A percentile compares a stretch with the other conserved stretches of the same genome.
Evolutionary conservation across 2,329 filamentous ascomycete species (phyloP).

Genomic region (Aspergillus sp.): DNA sequence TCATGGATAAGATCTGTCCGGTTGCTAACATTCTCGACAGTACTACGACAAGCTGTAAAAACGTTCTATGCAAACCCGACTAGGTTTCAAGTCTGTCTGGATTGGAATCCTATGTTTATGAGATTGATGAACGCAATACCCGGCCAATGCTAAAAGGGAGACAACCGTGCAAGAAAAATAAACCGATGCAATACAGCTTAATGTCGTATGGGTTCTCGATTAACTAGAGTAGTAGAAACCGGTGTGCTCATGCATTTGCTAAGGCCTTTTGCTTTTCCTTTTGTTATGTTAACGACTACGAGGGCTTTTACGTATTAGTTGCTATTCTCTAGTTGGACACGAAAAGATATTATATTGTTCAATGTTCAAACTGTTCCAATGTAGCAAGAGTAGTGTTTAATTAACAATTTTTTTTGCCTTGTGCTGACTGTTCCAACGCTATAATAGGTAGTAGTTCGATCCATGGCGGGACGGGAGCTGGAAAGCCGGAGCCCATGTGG

Average conservation of each 20-base stretch:
- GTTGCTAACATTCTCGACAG: constrained; percentile 49
- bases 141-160: constrained; percentile 26
- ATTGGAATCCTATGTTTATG: constrained; percentile 41
- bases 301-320: constrained; percentile 27
- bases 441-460: too few relatives aligned
- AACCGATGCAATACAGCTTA: constrained; percentile 28
- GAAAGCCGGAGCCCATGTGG: neutral
- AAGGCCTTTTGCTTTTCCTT: constrained; percentile 21
- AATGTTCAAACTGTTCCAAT: constrained; percentile 3
- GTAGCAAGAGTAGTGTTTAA: too few relatives aligned
- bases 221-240: constrained; percentile 33
- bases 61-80: constrained; percentile 40
- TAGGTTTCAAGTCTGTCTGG: constrained; percentile 43
- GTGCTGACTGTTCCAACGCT: too few relatives aligned
- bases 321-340: constrained; percentile 30
- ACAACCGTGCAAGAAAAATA: constrained; percentile 26
- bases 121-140: constrained; percentile 46
- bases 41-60: constrained; percentile 99
- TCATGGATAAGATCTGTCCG: neutral
- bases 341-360: constrained; percentile 30
- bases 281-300: constrained; percentile 32
- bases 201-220: constrained; percentile 32
- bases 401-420: too few relatives aligned
- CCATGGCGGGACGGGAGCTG: too few relatives aligned
- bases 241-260: constrained; percentile 28